These are phyloP conservation scores for Cornus controversa DNA, from an alignment of 148 eudicot genomes.

Conservation along the genomic window DNA sequence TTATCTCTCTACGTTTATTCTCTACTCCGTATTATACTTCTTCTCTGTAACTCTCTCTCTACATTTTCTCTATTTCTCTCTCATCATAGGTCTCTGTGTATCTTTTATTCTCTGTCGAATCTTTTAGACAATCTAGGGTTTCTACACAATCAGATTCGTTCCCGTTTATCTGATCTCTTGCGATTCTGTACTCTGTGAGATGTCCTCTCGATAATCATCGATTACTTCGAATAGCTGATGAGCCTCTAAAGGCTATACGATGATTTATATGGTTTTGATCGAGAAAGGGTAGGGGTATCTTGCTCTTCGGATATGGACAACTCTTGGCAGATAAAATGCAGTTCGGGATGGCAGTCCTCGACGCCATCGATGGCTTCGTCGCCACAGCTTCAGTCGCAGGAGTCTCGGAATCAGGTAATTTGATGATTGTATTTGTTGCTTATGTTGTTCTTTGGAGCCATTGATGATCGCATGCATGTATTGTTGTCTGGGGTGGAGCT, in stretches of 20 bases:
- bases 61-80: background rate
- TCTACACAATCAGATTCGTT: background rate
- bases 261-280: constrained; percentile 4
- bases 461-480: background rate
- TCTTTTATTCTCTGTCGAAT: background rate
- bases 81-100: background rate
- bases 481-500: background rate
- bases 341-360: constrained; percentile 21
- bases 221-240: background rate
- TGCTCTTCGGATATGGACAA: constrained; percentile 27
- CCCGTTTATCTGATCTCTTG: background rate
- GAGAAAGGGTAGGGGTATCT: constrained; percentile 17
- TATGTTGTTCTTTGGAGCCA: background rate
- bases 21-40: background rate
- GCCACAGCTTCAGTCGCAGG: constrained; percentile 25
- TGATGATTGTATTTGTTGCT: background rate
- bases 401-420: constrained; percentile 31
- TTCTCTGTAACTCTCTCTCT: background rate
- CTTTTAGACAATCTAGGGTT: constrained; percentile 12
- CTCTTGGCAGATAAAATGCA: constrained; percentile 38
- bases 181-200: background rate
- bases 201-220: background rate
- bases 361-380: constrained; percentile 24
- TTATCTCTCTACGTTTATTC: background rate
- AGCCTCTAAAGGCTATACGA: background rate